Percentiles rank a stretch among this genome's conserved stretches.
These are phyloP conservation scores for Phytophthora macrochlamydospora DNA, from an alignment of 352 stramenopile species.

Conservation along the genomic window DNA sequence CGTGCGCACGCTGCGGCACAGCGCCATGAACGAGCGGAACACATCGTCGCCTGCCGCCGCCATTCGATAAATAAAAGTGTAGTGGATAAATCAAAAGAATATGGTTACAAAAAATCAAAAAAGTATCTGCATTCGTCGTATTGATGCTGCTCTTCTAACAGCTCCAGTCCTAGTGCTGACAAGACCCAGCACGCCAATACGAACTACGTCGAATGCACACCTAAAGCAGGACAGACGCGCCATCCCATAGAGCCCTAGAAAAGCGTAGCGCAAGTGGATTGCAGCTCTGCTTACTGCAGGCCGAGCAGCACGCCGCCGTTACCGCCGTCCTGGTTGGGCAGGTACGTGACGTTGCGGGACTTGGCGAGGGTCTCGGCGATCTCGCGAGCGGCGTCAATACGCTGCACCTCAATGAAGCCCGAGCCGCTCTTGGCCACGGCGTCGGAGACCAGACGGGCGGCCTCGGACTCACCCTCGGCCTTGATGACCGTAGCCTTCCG, in stretches of 20 bases:
- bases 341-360: conserved; percentile 98
- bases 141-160: neutral
- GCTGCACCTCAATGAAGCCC: conserved; percentile 99
- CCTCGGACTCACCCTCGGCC: conserved; percentile 98
- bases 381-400: conserved; percentile 99
- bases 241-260: neutral
- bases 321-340: conserved; percentile 91
- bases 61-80: neutral
- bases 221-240: too few species aligned
- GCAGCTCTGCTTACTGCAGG: conserved; percentile 59
- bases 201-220: conserved; percentile 2
- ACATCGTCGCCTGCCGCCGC: conserved; percentile 29
- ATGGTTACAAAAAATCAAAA: neutral
- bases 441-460: conserved; percentile 97
- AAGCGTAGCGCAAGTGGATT: conserved; percentile 2
- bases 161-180: neutral
- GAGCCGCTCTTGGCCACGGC: conserved; percentile 97
- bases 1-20: conserved; percentile 51
- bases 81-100: neutral
- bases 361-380: conserved; percentile 98
- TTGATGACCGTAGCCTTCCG: conserved; percentile 91
- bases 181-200: neutral
- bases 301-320: conserved; percentile 88
- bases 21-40: conserved; percentile 49
- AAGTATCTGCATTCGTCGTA: conserved; percentile 21